Base-by-base conservation (phyloP, 2,329 filamentous ascomycete species). In the Bimuria novae-zelandiae region DNA sequence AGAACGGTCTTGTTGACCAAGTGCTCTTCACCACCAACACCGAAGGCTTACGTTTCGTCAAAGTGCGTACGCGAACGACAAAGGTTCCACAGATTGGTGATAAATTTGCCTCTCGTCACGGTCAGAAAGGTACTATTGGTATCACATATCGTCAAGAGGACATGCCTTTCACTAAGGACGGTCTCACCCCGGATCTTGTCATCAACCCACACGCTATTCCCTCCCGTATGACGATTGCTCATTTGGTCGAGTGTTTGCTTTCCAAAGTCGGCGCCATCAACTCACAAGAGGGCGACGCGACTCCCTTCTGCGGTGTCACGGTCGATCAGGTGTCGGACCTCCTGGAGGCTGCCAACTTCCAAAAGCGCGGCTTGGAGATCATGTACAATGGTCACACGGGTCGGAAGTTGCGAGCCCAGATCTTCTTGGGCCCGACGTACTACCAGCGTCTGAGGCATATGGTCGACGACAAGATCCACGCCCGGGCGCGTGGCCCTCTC, bases 391-490 rank as follows among this genome's bases (percentile, higher is more conserved):
- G 95, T 3, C 92, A 99, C 77, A 99, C 94, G 4, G 94, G 94
- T 47, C 87, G 87, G 64, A 99, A 99, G 81, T 80, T 97, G 60
- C 88, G 91, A 39, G 90, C 92, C 0, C 94, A 99, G 75, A 88
- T 97, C 50, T 99, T 99, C 85, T 85, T 99, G 52, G 94, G 94
- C 7, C 94, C 94, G 0, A 99, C 94, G 1, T 99, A 99, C 80
- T 99, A 99, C 79, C 94, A 99, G 78, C 92, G 95, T 76, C 84
- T 99, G 55, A 89, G 94, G 60, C 95, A 99, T 79, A 99, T 99
- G 95, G 95, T 99, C 64, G 94, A 99, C 75, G 94, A 99, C 82
- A 99, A 99, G 84, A 99, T 99, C 67, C 94, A 99, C 78, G 95
- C 94, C n/a, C 89, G 95, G 77, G 94, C 95, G 12, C 89, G 94